phyloP scores from a whole-genome alignment of 2,329 filamentous ascomycete genomes.

The Ophiosphaerella narmari region DNA sequence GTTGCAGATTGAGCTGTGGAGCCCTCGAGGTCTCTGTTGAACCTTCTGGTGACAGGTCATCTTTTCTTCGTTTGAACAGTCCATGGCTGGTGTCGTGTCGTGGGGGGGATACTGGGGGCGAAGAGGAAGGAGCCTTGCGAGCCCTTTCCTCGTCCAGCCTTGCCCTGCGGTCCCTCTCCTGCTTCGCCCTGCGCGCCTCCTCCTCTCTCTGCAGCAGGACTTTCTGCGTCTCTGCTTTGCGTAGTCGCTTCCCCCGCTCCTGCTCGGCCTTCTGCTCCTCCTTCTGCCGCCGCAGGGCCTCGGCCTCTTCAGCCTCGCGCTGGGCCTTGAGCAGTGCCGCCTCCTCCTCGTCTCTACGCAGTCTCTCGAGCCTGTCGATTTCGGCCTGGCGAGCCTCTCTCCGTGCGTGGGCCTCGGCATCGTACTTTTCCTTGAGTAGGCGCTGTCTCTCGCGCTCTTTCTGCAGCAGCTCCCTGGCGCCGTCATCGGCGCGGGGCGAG shows the following conservation, averaged over 20 bases:
- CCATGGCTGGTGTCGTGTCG: constrained; percentile 37
- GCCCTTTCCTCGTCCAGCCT: constrained; percentile 27
- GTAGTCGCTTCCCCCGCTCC: constrained; percentile 39
- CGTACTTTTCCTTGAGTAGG: constrained; percentile 34
- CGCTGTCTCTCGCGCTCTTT: constrained; percentile 39
- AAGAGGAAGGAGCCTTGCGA: constrained; percentile 23
- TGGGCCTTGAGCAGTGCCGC: constrained; percentile 32
- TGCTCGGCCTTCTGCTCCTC: constrained; percentile 39
- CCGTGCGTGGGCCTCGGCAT: constrained; percentile 39
- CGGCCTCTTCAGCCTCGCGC: constrained; percentile 34
- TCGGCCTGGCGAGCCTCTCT: constrained; percentile 38
- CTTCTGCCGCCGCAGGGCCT: constrained; percentile 31
- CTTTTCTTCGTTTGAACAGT: constrained; percentile 41
- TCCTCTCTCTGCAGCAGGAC: constrained; percentile 35
- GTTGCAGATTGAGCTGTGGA: constrained; percentile 27
- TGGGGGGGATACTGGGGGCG: constrained; percentile 35
- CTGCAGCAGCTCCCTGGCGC: constrained; percentile 39
- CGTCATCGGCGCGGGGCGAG: constrained; percentile 32
- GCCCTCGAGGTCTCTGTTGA: constrained; percentile 17
- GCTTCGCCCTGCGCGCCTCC: constrained; percentile 26
- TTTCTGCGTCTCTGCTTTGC: constrained; percentile 34
- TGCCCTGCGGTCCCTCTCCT: constrained; percentile 30
- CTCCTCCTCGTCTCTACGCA: constrained; percentile 36
- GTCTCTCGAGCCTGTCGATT: constrained; percentile 29
- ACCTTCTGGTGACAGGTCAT: constrained; percentile 31